These are phyloP conservation scores for Colletotrichum brevisporum DNA, from an alignment of 2,329 filamentous ascomycete species.

Conservation along the genomic window DNA sequence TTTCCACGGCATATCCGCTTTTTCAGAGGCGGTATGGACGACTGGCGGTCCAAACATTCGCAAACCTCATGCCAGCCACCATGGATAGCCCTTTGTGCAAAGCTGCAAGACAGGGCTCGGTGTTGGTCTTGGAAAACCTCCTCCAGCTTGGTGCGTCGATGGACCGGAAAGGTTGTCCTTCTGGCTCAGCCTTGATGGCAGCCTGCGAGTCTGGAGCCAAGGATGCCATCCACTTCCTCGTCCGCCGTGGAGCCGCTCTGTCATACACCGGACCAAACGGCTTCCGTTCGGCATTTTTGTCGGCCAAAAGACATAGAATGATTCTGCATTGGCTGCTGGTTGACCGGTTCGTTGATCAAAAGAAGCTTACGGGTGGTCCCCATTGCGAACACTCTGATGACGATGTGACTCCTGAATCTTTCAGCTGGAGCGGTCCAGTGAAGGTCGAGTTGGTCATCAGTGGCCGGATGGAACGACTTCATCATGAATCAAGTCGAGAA, in stretches of 20 bases:
- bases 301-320: neutral
- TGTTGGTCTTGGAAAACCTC: neutral
- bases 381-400: neutral
- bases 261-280: neutral
- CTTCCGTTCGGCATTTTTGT: neutral
- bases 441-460: neutral
- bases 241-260: neutral
- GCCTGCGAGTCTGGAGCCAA: neutral
- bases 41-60: neutral
- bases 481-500: neutral
- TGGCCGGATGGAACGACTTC: neutral
- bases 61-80: neutral
- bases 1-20: neutral
- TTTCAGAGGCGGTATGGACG: neutral
- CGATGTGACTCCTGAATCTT: accelerated
- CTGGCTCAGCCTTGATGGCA: conserved; percentile 12
- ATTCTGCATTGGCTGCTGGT: conserved; percentile 10
- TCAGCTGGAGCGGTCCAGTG: neutral
- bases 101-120: neutral
- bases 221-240: neutral
- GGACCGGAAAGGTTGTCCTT: neutral
- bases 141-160: neutral
- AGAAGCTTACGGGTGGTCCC: neutral
- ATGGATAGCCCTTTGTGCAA: neutral
- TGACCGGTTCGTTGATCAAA: neutral